These are phyloP conservation scores for Escovopsis sp. DNA, from an alignment of 2,329 filamentous ascomycete species.

Conservation along the genomic window DNA sequence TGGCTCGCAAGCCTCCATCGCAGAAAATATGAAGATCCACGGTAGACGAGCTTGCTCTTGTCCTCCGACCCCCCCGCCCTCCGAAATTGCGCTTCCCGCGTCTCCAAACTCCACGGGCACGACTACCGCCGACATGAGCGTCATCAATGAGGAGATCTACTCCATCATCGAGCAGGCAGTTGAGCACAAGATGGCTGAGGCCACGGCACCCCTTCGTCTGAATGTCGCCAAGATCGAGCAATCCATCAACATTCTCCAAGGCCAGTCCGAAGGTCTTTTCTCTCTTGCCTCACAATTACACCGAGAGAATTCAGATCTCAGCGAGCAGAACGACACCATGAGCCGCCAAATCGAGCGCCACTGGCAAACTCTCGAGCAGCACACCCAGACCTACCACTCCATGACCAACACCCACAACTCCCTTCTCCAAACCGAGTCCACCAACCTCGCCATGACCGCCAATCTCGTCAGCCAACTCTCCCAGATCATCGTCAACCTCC, in stretches of 20 bases:
- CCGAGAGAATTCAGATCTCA: constrained; percentile 7
- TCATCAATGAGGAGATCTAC: constrained; percentile 11
- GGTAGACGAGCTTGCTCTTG: too few relatives aligned
- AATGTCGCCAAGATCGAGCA: constrained; percentile 5
- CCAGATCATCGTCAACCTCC: constrained; percentile 11
- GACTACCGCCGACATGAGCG: constrained; percentile 5
- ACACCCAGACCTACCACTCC: constrained; percentile 6
- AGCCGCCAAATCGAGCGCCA: constrained; percentile 15
- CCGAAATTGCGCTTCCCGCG: constrained; percentile 4
- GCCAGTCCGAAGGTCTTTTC: neutral
- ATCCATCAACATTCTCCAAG: neutral
- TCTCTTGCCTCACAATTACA: constrained; percentile 3
- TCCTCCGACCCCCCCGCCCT: too few relatives aligned
- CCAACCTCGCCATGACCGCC: constrained; percentile 4
- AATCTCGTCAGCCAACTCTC: constrained; percentile 14
- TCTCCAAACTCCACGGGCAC: neutral
- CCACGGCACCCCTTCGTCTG: constrained; percentile 15
- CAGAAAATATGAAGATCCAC: neutral
- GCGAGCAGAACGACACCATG: constrained; percentile 13
- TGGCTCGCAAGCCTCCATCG: neutral
- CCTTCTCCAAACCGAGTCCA: constrained; percentile 9
- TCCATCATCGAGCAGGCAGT: constrained; percentile 16
- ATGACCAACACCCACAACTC: constrained; percentile 8
- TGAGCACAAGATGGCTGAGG: constrained; percentile 18
- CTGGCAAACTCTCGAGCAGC: constrained; percentile 8